Evolutionary conservation across 163 green algal genomes (phyloP).

Genomic region (Picocystis sp.): DNA sequence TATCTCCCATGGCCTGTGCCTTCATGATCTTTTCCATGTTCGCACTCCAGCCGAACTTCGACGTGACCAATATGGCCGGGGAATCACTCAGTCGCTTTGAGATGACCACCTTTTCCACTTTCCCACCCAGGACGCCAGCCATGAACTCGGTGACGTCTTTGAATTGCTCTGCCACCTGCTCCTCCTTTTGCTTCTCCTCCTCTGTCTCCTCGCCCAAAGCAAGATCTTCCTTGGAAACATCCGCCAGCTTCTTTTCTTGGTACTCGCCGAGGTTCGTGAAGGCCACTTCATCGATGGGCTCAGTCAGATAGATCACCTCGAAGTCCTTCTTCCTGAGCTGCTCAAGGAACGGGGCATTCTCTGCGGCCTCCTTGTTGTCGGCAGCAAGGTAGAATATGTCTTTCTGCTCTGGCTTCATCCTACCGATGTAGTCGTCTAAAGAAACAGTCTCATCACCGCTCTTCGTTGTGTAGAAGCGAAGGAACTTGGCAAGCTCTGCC

Average conservation of each 20-base stretch:
- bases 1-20: conserved; percentile 73
- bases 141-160: conserved; percentile 64
- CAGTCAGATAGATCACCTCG: conserved; percentile 87
- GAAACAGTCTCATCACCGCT: conserved; percentile 34
- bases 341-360: conserved; percentile 83
- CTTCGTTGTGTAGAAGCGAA: conserved; percentile 57
- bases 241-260: conserved; percentile 61
- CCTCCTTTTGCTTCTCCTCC: conserved; percentile 28
- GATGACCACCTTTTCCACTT: conserved; percentile 58
- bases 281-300: conserved; percentile 90
- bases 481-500: conserved; percentile 50
- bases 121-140: conserved; percentile 29
- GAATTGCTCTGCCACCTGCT: conserved; percentile 34
- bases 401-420: conserved; percentile 81
- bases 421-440: conserved; percentile 54
- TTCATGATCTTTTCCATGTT: conserved; percentile 88
- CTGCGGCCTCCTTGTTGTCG: conserved; percentile 50
- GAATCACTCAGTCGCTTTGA: conserved; percentile 61
- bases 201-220: conserved; percentile 34
- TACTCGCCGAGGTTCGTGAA: conserved; percentile 66
- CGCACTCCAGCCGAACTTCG: conserved; percentile 89
- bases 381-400: conserved; percentile 89
- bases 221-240: conserved; percentile 84
- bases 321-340: conserved; percentile 60
- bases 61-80: conserved; percentile 81